A percentile compares a stretch with the other conserved stretches of the same genome.
Conservation (phyloP, 106 monocot species). For the Acanthochlamys bracteata region DNA sequence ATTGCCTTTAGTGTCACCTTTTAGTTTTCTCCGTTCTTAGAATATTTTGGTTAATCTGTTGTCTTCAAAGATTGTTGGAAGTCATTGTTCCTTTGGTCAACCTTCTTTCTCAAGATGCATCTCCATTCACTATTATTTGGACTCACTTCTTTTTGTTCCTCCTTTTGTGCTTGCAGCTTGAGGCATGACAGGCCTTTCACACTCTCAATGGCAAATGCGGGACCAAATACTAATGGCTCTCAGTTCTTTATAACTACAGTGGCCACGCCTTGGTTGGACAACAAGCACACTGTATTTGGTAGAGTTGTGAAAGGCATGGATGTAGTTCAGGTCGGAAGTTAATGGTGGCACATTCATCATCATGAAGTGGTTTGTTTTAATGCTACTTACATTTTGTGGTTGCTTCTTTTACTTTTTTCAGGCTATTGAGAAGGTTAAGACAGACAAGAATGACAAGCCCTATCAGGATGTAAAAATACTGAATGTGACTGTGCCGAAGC, state of each 20-base stretch:
- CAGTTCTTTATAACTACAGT: conserved; percentile 98
- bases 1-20: background rate
- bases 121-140: too few species aligned
- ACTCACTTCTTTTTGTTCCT: too few species aligned
- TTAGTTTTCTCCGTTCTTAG: background rate
- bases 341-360: too few species aligned
- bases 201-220: conserved; percentile 96
- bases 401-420: too few species aligned
- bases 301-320: conserved; percentile 98
- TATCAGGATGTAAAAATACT: conserved; percentile 98
- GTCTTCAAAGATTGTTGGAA: too few species aligned
- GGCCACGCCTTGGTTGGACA: conserved; percentile 95
- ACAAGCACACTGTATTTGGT: conserved; percentile 95
- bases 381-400: too few species aligned
- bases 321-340: conserved; percentile 75
- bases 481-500: conserved; percentile 87
- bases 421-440: conserved; percentile 92
- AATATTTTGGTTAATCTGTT: background rate
- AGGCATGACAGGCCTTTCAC: conserved; percentile 98
- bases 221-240: conserved; percentile 90
- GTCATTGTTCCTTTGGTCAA: too few species aligned
- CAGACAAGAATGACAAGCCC: conserved; percentile 90
- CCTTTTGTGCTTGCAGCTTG: conserved; percentile 49
- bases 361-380: too few species aligned
- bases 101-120: too few species aligned